Conservation (phyloP, 768 basidiomycete genomes). For the Pisolithus albus region DNA sequence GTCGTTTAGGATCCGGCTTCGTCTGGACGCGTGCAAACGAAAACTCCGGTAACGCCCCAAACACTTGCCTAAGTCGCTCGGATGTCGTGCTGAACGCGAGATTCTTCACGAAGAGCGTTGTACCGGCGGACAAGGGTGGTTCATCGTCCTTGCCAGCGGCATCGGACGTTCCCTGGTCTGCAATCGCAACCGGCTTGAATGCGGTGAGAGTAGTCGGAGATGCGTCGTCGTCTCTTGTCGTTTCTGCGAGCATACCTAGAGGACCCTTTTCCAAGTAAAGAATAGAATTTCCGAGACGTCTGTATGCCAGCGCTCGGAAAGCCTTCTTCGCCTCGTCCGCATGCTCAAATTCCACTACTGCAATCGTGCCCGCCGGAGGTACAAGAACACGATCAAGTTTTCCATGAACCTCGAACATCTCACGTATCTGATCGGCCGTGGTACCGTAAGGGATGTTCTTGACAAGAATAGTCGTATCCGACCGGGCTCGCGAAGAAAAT, state of each 20-base stretch:
- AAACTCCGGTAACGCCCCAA: conserved; percentile 72
- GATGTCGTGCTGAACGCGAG: conserved; percentile 87
- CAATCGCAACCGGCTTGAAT: conserved; percentile 34
- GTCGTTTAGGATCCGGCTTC: conserved; percentile 78
- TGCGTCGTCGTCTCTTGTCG: conserved; percentile 19
- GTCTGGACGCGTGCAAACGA: conserved; percentile 86
- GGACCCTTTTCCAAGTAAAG: conserved; percentile 94
- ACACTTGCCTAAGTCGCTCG: conserved; percentile 60
- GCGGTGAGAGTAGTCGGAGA: conserved; percentile 12
- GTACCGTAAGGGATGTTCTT: conserved; percentile 98
- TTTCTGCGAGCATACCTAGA: conserved; percentile 66
- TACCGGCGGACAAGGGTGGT: conserved; percentile 49
- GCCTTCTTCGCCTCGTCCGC: conserved; percentile 64
- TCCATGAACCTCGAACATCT: conserved; percentile 75
- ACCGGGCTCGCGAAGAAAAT: conserved; percentile 48
- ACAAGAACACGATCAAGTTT: conserved; percentile 64
- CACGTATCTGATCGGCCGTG: conserved; percentile 62
- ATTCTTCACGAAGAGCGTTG: conserved; percentile 93
- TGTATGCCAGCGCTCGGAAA: conserved; percentile 79
- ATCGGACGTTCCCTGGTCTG: conserved; percentile 33
- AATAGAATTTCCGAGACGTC: conserved; percentile 81
- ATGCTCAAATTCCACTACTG: conserved; percentile 80
- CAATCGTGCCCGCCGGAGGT: conserved; percentile 90
- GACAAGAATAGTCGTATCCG: conserved; percentile 80
- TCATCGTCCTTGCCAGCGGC: conserved; percentile 34